Evolutionary conservation across 805 yeast genomes (phyloP).

Genomic region (Ogataea saltuana): DNA sequence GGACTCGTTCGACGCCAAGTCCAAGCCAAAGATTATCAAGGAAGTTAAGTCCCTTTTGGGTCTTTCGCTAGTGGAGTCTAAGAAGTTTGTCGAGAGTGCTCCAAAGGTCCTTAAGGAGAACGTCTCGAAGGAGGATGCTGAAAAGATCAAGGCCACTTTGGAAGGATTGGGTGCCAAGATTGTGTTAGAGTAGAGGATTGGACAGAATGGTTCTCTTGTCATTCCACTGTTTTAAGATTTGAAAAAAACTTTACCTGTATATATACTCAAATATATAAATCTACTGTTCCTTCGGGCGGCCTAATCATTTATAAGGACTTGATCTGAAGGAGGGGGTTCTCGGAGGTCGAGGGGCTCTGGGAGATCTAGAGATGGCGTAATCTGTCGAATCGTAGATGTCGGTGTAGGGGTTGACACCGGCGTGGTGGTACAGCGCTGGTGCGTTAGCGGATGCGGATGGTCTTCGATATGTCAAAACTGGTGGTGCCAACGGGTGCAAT

Average conservation of each 20-base stretch:
- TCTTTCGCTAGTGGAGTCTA: slow-evolving; percentile 91
- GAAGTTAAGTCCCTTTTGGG: slow-evolving; percentile 93
- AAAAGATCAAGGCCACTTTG: slow-evolving; percentile 87
- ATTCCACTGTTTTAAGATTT: slow-evolving; percentile 5
- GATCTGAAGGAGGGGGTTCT: slow-evolving; percentile 6
- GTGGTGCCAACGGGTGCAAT: slow-evolving; percentile 1
- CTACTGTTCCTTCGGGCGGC: slow-evolving; percentile 1
- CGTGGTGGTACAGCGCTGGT: slow-evolving; percentile 1
- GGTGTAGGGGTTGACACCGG: slow-evolving; percentile 8
- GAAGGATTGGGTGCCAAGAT: slow-evolving; percentile 97
- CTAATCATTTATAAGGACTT: slow-evolving; percentile 7
- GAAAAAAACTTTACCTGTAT: slow-evolving; percentile 15
- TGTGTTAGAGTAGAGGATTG: slow-evolving; percentile 67
- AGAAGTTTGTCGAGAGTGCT: slow-evolving; percentile 96
- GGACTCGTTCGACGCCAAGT: slow-evolving; percentile 90
- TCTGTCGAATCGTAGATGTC: slow-evolving; percentile 7
- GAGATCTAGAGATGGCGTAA: too few species aligned
- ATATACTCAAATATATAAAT: slow-evolving; percentile 12
- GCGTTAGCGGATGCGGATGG: background rate
- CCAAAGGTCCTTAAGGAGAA: slow-evolving; percentile 96
- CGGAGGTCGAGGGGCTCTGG: too few species aligned
- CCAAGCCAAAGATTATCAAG: slow-evolving; percentile 96
- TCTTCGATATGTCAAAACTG: background rate
- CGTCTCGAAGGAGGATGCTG: slow-evolving; percentile 95
- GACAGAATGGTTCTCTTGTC: background rate